phyloP scores from a whole-genome alignment of 805 yeast genomes.

The Yarrowia hollandica region DNA sequence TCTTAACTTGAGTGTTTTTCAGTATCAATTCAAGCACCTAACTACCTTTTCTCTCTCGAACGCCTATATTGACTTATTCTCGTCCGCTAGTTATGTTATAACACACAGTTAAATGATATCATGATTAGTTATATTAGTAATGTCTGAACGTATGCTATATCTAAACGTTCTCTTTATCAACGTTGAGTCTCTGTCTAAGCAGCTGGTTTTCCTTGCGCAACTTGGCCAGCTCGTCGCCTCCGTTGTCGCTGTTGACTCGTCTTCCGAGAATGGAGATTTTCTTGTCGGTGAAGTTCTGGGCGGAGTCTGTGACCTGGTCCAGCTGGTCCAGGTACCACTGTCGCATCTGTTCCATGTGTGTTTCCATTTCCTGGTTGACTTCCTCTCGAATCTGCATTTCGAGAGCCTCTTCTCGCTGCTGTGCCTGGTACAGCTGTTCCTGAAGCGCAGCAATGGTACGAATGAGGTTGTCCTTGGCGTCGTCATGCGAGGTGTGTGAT shows the following conservation, averaged over 20 bases:
- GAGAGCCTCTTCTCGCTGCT: slow-evolving; percentile 30
- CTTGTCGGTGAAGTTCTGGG: slow-evolving; percentile 34
- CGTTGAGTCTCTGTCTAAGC: background rate
- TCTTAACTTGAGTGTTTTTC: too few species aligned
- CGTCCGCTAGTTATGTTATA: too few species aligned
- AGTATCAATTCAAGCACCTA: too few species aligned
- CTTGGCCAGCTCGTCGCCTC: background rate
- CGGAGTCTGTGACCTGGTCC: slow-evolving; percentile 31
- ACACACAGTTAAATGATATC: background rate
- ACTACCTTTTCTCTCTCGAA: too few species aligned
- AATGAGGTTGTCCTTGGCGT: slow-evolving; percentile 17
- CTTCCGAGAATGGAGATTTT: slow-evolving; percentile 33
- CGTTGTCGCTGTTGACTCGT: slow-evolving; percentile 14
- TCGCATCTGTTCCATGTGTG: slow-evolving; percentile 37
- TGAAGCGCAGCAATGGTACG: slow-evolving; percentile 27
- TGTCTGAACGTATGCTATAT: background rate
- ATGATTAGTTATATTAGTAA: slow-evolving; percentile 6
- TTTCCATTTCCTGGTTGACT: slow-evolving; percentile 39
- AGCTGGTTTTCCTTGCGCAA: slow-evolving; percentile 19
- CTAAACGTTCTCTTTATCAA: slow-evolving; percentile 14
- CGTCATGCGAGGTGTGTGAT: slow-evolving; percentile 11
- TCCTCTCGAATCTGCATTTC: slow-evolving; percentile 37
- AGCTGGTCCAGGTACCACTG: slow-evolving; percentile 35
- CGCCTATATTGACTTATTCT: too few species aligned
- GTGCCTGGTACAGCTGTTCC: slow-evolving; percentile 21